These are phyloP conservation scores for Alternaria gansuensis DNA, from an alignment of 2,329 filamentous ascomycete species.

Conservation along the genomic window DNA sequence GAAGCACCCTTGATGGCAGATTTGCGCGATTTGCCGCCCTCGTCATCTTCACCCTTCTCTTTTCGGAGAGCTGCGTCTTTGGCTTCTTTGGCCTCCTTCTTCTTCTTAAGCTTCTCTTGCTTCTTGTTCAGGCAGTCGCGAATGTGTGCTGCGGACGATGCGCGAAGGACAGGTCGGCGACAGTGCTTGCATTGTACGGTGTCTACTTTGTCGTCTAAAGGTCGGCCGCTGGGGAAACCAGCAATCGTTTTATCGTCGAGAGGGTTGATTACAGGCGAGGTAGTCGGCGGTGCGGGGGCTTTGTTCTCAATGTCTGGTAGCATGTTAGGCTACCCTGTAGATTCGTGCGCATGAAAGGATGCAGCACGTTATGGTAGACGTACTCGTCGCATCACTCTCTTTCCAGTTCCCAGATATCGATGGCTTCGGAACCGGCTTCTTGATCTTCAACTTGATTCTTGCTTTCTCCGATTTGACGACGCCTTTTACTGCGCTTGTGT, in stretches of 20 bases:
- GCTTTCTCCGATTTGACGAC: constrained; percentile 53
- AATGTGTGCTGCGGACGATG: constrained; percentile 79
- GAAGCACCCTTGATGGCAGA: constrained; percentile 52
- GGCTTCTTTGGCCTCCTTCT: constrained; percentile 69
- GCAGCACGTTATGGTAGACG: constrained; percentile 23
- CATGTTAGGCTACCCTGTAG: constrained; percentile 15
- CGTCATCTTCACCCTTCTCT: constrained; percentile 57
- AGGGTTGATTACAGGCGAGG: constrained; percentile 59
- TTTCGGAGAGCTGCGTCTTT: constrained; percentile 61
- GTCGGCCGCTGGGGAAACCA: constrained; percentile 82
- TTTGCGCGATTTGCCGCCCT: constrained; percentile 55
- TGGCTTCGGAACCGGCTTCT: constrained; percentile 69
- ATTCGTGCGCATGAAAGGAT: constrained; percentile 1
- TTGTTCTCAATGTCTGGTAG: constrained; percentile 41
- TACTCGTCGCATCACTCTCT: constrained; percentile 71
- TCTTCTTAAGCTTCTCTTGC: constrained; percentile 69
- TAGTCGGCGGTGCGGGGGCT: constrained; percentile 28
- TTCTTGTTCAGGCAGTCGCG: constrained; percentile 84
- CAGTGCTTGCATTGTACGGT: constrained; percentile 89
- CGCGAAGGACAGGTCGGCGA: constrained; percentile 84
- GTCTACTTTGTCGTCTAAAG: constrained; percentile 80
- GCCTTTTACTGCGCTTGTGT: constrained; percentile 43
- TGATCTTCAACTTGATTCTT: constrained; percentile 60
- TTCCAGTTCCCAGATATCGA: constrained; percentile 76
- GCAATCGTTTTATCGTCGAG: constrained; percentile 80